These are phyloP conservation scores for Filobasidium wieringae DNA, from an alignment of 768 basidiomycete species.

Conservation along the genomic window DNA sequence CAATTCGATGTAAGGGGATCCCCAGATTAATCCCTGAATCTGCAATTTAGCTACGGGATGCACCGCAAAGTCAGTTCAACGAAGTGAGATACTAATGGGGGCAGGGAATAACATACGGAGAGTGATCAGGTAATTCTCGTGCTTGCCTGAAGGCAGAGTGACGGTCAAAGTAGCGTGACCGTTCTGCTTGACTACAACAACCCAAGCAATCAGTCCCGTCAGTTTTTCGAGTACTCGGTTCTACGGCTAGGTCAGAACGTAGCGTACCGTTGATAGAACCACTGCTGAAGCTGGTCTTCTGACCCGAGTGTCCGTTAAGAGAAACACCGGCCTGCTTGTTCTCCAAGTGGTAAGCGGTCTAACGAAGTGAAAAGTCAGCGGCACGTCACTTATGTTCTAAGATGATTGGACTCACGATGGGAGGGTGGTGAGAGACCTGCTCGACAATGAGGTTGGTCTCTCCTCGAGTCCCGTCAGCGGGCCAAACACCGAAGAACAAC, in stretches of 20 bases:
- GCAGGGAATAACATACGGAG: conserved; percentile 44
- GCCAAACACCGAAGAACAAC: conserved; percentile 82
- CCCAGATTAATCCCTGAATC: conserved; percentile 80
- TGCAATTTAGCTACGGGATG: conserved; percentile 52
- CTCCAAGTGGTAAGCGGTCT: conserved; percentile 52
- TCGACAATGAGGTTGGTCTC: conserved; percentile 74
- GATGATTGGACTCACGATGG: conserved; percentile 32
- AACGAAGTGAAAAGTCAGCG: conserved; percentile 4
- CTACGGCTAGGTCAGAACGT: background rate
- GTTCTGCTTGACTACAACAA: conserved; percentile 82
- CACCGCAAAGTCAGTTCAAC: background rate
- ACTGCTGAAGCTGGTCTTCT: conserved; percentile 86
- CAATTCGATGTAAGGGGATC: conserved; percentile 82
- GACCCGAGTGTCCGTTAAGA: conserved; percentile 78
- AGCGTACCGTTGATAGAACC: conserved; percentile 43
- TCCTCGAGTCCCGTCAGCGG: conserved; percentile 59
- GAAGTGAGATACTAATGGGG: background rate
- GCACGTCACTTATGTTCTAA: background rate
- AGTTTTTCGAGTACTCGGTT: background rate
- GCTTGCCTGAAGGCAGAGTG: conserved; percentile 47
- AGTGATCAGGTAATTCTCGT: conserved; percentile 75
- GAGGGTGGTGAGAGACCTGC: conserved; percentile 85
- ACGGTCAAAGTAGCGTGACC: conserved; percentile 81
- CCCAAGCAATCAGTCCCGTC: conserved; percentile 47
- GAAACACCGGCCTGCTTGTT: conserved; percentile 64